Base-by-base conservation (phyloP, 129 eudicot genomes). In the Saposhnikovia divaricata region DNA sequence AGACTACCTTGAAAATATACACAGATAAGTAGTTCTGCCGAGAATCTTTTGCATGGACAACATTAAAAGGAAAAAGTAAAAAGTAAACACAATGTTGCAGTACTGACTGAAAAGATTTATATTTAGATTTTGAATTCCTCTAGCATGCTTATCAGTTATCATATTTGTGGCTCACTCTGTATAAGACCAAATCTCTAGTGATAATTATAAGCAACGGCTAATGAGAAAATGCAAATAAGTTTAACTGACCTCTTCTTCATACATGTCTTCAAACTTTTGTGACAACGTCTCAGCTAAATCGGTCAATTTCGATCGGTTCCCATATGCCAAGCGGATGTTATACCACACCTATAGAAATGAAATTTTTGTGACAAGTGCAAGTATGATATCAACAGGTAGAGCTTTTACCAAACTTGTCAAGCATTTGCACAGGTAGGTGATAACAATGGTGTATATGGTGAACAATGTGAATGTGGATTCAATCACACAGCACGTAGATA, bases 181-280 rank as follows among this genome's bases (percentile, higher is more conserved):
- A 66, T 66, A 28, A 28, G 40, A 59, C 28, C 40, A 31, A n/a
- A 34, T 38, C 19, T 38, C 42, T 70, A 68, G 8, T 14, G 50
- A 72, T 72, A 72, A 46, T 18, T 72, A 43, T 23, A 43, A 43
- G 55, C 9, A 27, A 43, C 51, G 9, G 39, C 46, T n/a, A 23
- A 28, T 9, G 1, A 44, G 77, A 44, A 76, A 82, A 28, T 75
- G 27, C 57, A 74, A 76, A 28, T 53, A 59, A 59, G 72, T 77
- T 57, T 43, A 65, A 80, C 87, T 45, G 47, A 94, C 99, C 97
- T 96, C 99, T 84, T 89, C 82, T 80, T 86, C 90, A 63, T 90
- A 96, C 34, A 90, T 81, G n/a, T 78, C 85, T 85, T 95, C 96
- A 53, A 92, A 89, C 77, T 80, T 89, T 34, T 81, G 77, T 55